Percentiles rank a stretch among this genome's conserved stretches.
phyloP scores from a whole-genome alignment of 768 basidiomycete species.

The Terana coerulea region DNA sequence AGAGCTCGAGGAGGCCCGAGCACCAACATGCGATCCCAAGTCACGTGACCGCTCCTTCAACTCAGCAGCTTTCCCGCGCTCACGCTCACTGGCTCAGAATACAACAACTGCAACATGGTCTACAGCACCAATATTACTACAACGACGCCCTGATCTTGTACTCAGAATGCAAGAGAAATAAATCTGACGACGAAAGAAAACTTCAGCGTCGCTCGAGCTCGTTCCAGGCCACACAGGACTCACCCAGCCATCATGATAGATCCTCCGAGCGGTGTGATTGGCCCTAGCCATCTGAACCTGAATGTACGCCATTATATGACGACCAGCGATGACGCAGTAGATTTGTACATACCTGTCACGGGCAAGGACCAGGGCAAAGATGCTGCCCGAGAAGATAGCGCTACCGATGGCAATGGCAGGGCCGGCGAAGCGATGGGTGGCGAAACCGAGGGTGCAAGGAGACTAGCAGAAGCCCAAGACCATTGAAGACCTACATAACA shows the following conservation, averaged over 20 bases:
- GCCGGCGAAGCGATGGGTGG: conserved; percentile 58
- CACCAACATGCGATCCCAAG: background rate
- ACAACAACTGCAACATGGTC: background rate
- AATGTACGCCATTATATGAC: too few species aligned
- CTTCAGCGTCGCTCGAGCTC: background rate
- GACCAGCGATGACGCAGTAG: background rate
- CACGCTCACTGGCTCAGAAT: background rate
- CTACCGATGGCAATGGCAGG: conserved; percentile 60
- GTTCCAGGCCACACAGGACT: conserved; percentile 20
- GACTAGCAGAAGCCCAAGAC: conserved; percentile 57
- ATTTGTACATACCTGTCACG: conserved; percentile 35
- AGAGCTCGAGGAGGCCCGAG: background rate
- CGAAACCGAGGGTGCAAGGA: conserved; percentile 62
- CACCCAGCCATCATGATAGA: conserved; percentile 66
- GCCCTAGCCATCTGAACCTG: conserved; percentile 52
- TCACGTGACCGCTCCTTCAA: conserved; percentile 5
- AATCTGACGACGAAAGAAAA: conserved; percentile 36
- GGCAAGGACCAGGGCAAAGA: conserved; percentile 50
- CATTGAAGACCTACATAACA: conserved; percentile 57
- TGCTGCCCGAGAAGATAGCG: conserved; percentile 59
- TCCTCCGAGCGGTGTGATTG: conserved; percentile 66
- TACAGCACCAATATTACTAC: too few species aligned
- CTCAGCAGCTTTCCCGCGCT: background rate
- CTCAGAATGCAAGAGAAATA: conserved; percentile 45
- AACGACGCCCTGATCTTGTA: too few species aligned